Percentiles rank a stretch among this genome's conserved stretches.
Conservation (phyloP, 2,329 filamentous ascomycete species). For the Pyrenochaeta sp. region DNA sequence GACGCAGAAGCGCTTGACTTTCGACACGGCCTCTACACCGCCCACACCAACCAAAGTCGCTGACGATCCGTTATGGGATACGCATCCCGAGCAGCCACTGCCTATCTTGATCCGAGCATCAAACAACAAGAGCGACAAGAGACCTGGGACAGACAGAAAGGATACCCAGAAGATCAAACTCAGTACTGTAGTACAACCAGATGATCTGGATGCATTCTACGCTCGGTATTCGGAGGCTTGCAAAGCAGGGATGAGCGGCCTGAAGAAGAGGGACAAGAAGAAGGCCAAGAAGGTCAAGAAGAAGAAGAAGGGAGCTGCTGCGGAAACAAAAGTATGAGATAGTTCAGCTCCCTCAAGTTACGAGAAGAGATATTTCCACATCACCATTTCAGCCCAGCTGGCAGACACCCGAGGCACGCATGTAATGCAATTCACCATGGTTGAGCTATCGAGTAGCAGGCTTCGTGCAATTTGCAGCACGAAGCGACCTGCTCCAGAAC, state of each 20-base stretch:
- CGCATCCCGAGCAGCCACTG: constrained; percentile 65
- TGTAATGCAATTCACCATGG: too few species aligned
- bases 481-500: too few species aligned
- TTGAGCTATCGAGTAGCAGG: neutral
- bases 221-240: constrained; percentile 86
- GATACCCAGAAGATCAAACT: constrained; percentile 73
- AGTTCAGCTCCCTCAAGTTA: neutral
- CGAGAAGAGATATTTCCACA: too few species aligned
- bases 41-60: constrained; percentile 49
- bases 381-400: too few species aligned
- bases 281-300: constrained; percentile 81
- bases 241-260: constrained; percentile 82
- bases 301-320: constrained; percentile 63
- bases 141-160: constrained; percentile 44
- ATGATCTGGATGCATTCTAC: constrained; percentile 82
- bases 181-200: constrained; percentile 80
- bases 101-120: constrained; percentile 84
- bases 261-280: constrained; percentile 94
- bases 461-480: neutral
- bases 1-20: constrained; percentile 72
- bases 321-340: constrained; percentile 28
- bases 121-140: constrained; percentile 71
- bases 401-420: too few species aligned
- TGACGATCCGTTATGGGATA: constrained; percentile 66
- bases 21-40: constrained; percentile 50